Base-by-base conservation (phyloP, 2,329 filamentous ascomycete species). In the Sclerotinia subarctica region DNA sequence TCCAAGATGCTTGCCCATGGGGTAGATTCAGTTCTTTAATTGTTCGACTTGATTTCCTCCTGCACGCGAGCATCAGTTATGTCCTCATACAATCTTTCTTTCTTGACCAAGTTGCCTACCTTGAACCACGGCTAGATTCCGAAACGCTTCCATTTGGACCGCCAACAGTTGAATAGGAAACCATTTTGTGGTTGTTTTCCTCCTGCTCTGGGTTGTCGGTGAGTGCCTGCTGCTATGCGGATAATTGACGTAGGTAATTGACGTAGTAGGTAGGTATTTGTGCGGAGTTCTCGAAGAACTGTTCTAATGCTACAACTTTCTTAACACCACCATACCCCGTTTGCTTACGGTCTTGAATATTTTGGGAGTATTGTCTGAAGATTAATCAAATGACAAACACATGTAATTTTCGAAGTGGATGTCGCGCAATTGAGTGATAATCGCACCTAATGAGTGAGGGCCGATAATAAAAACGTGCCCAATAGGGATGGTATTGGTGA, bases 1-100 rank as follows among this genome's bases (percentile, higher is more conserved):
- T 79, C 88, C 92, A 96, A 74, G 92, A 91, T 74, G 95, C 95
- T 77, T 94, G 87, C 66, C 95, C 94, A 24, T 59, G 52, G 69
- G 79, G 75, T 80, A 76, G 73, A 54, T 90, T 90, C 68, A 84
- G 86, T 79, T 91, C 88, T 80, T 93, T 93, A 75, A 90, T 88
- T 71, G 85, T 70, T 38, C 73, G 69, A 47, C 70, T 74, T 11
- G 73, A 72, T 29, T 73, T 67, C 24, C 74, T 72, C 38, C 75
- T 77, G 67, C 47, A 42, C 51, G 44, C 66, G 47, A 63, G 21
- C 49, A 57, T 44, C 64, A 57, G 54, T 26, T 29, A 46, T 47
- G 66, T 60, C 46, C 32, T 64, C 26, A 13, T 29, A 32, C 10
- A 5, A 44, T 21, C 35, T 24, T 32, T 26, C 13, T 52, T 46